These are phyloP conservation scores for Acanthamoeba culbertsoni DNA, from an alignment of 208 protist genomes.

Conservation along the genomic window DNA sequence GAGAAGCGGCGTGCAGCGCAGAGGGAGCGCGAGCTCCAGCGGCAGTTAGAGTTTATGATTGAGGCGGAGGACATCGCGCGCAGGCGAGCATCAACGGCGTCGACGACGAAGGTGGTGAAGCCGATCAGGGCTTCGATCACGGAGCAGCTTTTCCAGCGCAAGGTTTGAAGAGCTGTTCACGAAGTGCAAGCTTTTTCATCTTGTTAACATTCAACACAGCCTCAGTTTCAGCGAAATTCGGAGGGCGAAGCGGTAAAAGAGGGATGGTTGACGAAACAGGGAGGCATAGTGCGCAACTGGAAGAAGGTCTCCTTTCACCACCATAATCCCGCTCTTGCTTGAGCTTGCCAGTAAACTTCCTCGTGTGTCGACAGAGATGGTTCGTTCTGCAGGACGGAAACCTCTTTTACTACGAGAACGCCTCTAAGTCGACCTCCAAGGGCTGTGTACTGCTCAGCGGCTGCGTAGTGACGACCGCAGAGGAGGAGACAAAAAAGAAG, in stretches of 20 bases:
- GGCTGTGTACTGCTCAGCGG: background rate
- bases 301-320: no score
- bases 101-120: constrained; percentile 21
- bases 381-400: constrained; percentile 1
- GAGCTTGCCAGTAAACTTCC: no score
- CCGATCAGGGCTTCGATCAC: background rate
- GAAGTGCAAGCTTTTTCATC: background rate
- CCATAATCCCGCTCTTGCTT: no score
- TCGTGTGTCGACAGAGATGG: no score
- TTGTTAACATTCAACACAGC: background rate
- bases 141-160: constrained; percentile 18
- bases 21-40: background rate
- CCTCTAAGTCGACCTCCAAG: background rate
- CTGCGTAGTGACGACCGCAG: background rate
- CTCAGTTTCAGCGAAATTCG: background rate
- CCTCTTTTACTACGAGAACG: constrained; percentile 23
- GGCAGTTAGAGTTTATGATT: background rate
- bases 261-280: constrained; percentile 26
- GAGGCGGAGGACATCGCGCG: background rate
- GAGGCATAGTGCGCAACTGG: constrained; percentile 30
- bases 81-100: background rate
- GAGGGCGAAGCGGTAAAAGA: background rate
- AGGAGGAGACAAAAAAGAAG: constrained; percentile 10
- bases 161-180: no score
- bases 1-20: constrained; percentile 1